Evolutionary conservation across 2,329 filamentous ascomycete species (phyloP), one percentile per base, ranked within the genome.

Genomic region (Colletotrichum trifolii): DNA sequence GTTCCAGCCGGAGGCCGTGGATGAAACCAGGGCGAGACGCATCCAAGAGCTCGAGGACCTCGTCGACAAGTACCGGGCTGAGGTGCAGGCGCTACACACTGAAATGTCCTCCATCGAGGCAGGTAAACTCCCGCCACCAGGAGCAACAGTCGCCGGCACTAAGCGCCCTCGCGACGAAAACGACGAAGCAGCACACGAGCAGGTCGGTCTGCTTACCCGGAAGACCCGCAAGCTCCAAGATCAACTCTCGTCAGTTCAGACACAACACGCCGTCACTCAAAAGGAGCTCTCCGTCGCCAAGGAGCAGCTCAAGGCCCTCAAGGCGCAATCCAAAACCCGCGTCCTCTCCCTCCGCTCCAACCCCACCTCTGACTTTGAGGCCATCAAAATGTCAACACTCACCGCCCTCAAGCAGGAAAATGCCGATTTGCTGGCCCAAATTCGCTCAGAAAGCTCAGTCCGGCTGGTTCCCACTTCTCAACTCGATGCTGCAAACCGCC

Each of bases 331-430:
- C 36, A 89, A 91, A 68, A 96, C 91, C 4, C 92, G 96, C 40
- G 85, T 98, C 52, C 86, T 99, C 34, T 91, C 96, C 59, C 83
- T 98, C 12, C 91, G 93, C 63, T 90, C 91, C n/a, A 99, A 99
- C 76, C 96, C 96, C 0, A 98, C 96, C 0, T 89, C 94, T 0
- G 88, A 96, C 72, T 88, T 88, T 65, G 93, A 97, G 78, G 90
- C 91, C 3, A 87, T 97, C 76, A 97, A 98, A 79, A 84, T 91
- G 55, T 85, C 88, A 9, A 97, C 93, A 0, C 86, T 99, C 12
- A 85, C 85, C 9, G 90, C 90, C 0, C 86, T 99, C 9, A 87
- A 91, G 70, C 87, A 89, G 65, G 96, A 98, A 74, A 99, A 99
- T 77, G 83, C 86, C 8, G 92, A 95, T 36, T 87, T 98, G 8